A percentile compares a stretch with the other conserved stretches of the same genome.
These are phyloP conservation scores for Ensete glaucum DNA, from an alignment of 176 grass and related monocot species.

Conservation along the genomic window DNA sequence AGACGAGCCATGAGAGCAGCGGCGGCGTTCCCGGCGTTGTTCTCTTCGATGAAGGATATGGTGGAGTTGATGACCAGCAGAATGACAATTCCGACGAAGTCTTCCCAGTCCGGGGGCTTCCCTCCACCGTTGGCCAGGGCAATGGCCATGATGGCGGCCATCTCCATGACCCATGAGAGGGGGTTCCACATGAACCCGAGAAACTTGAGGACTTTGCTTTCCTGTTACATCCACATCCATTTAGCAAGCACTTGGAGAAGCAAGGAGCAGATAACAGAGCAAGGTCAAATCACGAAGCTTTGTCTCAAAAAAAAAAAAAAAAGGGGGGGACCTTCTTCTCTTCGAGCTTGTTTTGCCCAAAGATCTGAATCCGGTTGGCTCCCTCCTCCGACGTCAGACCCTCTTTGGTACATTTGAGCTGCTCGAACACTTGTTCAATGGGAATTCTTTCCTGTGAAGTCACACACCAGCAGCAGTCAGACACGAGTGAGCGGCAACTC, in stretches of 20 bases:
- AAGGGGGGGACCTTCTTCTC: conserved; percentile 60
- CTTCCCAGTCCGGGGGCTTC: conserved; percentile 85
- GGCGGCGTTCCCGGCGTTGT: conserved; percentile 92
- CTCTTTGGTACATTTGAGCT: conserved; percentile 89
- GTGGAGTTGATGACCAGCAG: conserved; percentile 93
- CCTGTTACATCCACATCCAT: conserved; percentile 24
- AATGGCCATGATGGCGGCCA: conserved; percentile 99
- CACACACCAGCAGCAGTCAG: neutral
- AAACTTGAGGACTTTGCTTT: conserved; percentile 86
- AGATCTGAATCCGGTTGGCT: conserved; percentile 48
- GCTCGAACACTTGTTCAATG: conserved; percentile 93
- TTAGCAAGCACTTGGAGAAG: neutral
- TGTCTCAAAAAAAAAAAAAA: too few species aligned
- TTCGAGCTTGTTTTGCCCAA: conserved; percentile 97
- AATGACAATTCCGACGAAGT: conserved; percentile 86
- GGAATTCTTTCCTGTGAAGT: conserved; percentile 77
- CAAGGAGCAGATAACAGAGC: neutral
- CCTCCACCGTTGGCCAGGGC: conserved; percentile 83
- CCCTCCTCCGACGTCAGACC: conserved; percentile 67
- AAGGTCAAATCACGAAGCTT: too few species aligned
- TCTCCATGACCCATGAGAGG: conserved; percentile 98
- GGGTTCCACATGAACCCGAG: conserved; percentile 99
- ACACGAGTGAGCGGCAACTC: neutral
- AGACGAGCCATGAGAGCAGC: conserved; percentile 97
- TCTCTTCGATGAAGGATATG: conserved; percentile 99